Evolutionary conservation across 2,329 filamentous ascomycete genomes (phyloP), one percentile per base, ranked within the genome.

Genomic region (Pseudopithomyces chartarum): DNA sequence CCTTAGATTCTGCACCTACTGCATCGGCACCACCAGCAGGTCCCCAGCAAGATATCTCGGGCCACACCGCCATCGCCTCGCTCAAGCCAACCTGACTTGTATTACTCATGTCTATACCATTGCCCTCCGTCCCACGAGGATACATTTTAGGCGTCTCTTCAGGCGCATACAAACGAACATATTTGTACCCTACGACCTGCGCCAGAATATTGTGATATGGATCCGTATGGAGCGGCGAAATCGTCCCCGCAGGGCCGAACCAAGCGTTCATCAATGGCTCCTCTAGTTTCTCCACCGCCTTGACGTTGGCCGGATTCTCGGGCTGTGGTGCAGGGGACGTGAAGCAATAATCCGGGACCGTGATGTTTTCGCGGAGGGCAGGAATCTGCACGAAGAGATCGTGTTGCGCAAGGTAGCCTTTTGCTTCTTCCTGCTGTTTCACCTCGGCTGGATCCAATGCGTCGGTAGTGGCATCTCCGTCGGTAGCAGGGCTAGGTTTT

Each of bases 141-240:
- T 86, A 84, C 69, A 96, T 76, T 3, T 74, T 78, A 2, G 71
- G 63, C 4, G 84, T 86, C 22, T 72, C 55, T 43, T 87, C 82
- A 0, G 94, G 93, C 0, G 88, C 82, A 73, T 97, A 98, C 1
- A 98, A 81, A 1, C 95, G 84, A n/a, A 98, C 80, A 74, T 98
- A 98, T 76, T 99, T 99, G 55, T 85, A 82, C 0, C 95, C 95
- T 0, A 96, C 90, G 0, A 96, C 90, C 74, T 98, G 95, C 22
- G 88, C 88, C 4, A 98, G 84, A 46, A 98, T 85, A 70, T 98
- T 98, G 71, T 97, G 91, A 73, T 97, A 96, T 1, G 90, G 91
- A 69, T 98, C 95, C 1, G 92, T 96, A 74, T 99, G 95, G 0
- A 98, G 81, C 1, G 95, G 95, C 0, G 92, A 97, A 61, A 97